These are phyloP conservation scores for Eruca vesicaria DNA, from an alignment of 441 rosid genomes.

Conservation along the genomic window DNA sequence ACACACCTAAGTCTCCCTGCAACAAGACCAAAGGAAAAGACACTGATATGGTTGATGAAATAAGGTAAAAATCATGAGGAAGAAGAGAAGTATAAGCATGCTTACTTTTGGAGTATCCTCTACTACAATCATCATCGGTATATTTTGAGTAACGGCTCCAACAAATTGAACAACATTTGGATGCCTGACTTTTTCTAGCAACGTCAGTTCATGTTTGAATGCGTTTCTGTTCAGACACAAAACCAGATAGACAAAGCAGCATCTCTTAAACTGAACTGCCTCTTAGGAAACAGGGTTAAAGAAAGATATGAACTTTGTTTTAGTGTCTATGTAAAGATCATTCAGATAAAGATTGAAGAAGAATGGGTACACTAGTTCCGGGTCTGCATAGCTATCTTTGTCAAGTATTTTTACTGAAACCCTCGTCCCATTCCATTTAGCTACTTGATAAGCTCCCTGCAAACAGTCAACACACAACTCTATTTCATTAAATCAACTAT, in stretches of 20 bases:
- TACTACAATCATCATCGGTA: slow-evolving; percentile 85
- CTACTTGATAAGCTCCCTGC: slow-evolving; percentile 87
- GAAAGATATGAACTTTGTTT: not conserved
- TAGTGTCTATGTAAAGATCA: not conserved
- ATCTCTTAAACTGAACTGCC: slow-evolving; percentile 1
- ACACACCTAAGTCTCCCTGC: slow-evolving; percentile 78
- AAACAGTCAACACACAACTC: slow-evolving; percentile 2
- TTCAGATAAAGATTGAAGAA: not conserved
- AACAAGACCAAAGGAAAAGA: not conserved
- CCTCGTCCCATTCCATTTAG: slow-evolving; percentile 93
- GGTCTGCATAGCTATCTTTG: slow-evolving; percentile 61
- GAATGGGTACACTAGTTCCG: slow-evolving; percentile 62
- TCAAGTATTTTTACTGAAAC: slow-evolving; percentile 87
- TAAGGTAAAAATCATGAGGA: not conserved
- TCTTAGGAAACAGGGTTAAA: not conserved
- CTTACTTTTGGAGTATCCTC: slow-evolving; percentile 84
- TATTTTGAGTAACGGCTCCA: slow-evolving; percentile 90
- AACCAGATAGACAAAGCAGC: not conserved
- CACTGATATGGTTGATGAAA: not conserved
- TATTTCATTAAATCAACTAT: not conserved
- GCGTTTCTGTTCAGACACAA: slow-evolving; percentile 52
- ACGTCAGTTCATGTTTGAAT: slow-evolving; percentile 71
- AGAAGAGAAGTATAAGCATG: slow-evolving; percentile 10
- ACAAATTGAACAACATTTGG: slow-evolving; percentile 92
- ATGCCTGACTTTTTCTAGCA: slow-evolving; percentile 80